A percentile compares a stretch with the other conserved stretches of the same genome.
Conservation (phyloP, 495 filamentous ascomycete species). For the Achaetomiella virescens region DNA sequence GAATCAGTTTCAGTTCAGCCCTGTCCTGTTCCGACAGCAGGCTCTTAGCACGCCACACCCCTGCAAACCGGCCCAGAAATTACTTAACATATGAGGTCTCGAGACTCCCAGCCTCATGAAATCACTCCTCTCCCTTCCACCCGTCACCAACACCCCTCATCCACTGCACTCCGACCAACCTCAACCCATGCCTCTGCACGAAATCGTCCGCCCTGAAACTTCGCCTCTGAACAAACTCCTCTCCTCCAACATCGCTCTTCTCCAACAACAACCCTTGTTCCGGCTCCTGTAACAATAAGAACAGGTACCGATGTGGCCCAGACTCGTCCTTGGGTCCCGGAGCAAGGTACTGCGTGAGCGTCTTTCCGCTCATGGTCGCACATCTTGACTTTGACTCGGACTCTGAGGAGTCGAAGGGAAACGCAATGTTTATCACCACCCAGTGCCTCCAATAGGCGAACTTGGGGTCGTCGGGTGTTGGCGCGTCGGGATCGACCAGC, state of each 20-base stretch:
- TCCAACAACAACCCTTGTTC: background rate
- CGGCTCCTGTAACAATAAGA: background rate
- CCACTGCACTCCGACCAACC: slow-evolving; percentile 4
- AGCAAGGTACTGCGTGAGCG: background rate
- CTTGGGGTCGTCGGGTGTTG: slow-evolving; percentile 4
- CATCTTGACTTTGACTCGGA: background rate
- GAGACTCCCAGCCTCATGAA: too few relatives aligned
- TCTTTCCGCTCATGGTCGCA: background rate
- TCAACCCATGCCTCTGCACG: background rate
- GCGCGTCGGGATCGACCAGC: slow-evolving; percentile 5
- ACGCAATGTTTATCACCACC: background rate
- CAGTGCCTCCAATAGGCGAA: slow-evolving; percentile 7
- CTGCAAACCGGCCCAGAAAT: too few relatives aligned
- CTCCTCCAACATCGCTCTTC: background rate
- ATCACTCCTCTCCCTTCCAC: background rate
- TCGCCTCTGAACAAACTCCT: slow-evolving; percentile 3
- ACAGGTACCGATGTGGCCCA: slow-evolving; percentile 1
- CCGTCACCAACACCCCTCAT: slow-evolving; percentile 3
- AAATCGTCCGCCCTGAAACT: background rate
- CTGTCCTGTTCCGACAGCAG: too few relatives aligned
- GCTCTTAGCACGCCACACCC: too few relatives aligned
- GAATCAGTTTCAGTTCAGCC: too few relatives aligned
- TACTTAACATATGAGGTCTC: too few relatives aligned
- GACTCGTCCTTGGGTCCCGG: slow-evolving; percentile 7
- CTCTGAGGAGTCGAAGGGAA: too few relatives aligned